phyloP scores from a whole-genome alignment of 1,284 basidiomycete genomes.

The Pterulicium gracile region DNA sequence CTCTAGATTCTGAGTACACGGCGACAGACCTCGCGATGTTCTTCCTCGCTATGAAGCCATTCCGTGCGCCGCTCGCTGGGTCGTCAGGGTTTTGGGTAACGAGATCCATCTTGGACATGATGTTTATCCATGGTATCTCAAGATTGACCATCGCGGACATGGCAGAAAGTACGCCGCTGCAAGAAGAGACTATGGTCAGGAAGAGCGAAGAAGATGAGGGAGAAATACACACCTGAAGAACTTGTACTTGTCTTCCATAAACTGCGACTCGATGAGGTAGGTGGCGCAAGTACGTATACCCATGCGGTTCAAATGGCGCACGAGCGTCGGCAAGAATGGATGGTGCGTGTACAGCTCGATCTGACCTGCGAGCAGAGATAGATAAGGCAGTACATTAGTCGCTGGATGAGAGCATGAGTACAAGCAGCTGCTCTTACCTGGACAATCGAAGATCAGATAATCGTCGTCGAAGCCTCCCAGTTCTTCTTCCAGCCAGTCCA shows the following conservation, averaged over 20 bases:
- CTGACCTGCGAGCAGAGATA: slow-evolving; percentile 51
- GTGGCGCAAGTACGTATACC: slow-evolving; percentile 73
- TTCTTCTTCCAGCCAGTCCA: slow-evolving; percentile 99
- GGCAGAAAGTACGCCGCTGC: slow-evolving; percentile 90
- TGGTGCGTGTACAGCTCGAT: slow-evolving; percentile 99
- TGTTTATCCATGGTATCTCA: slow-evolving; percentile 93
- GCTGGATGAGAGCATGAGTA: too few species aligned
- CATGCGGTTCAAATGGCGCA: slow-evolving; percentile 59
- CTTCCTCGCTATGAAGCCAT: slow-evolving; percentile 60
- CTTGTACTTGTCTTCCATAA: slow-evolving; percentile 98
- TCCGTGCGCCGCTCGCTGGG: slow-evolving; percentile 50
- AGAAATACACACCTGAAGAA: slow-evolving; percentile 68
- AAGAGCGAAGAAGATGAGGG: not conserved
- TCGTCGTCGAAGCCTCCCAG: slow-evolving; percentile 93
- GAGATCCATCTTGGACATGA: slow-evolving; percentile 99
- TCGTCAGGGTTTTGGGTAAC: slow-evolving; percentile 61
- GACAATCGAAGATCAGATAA: slow-evolving; percentile 97
- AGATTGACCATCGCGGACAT: slow-evolving; percentile 99
- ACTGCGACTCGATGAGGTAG: slow-evolving; percentile 95
- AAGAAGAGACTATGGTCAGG: slow-evolving; percentile 4
- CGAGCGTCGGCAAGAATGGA: slow-evolving; percentile 87
- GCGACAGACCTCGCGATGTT: slow-evolving; percentile 65
- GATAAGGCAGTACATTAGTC: not conserved
- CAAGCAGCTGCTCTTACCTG: slow-evolving; percentile 46
- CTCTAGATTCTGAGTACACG: too few species aligned